Evolutionary conservation across 2,329 filamentous ascomycete genomes (phyloP).

Genomic region (Penicillium sp.): DNA sequence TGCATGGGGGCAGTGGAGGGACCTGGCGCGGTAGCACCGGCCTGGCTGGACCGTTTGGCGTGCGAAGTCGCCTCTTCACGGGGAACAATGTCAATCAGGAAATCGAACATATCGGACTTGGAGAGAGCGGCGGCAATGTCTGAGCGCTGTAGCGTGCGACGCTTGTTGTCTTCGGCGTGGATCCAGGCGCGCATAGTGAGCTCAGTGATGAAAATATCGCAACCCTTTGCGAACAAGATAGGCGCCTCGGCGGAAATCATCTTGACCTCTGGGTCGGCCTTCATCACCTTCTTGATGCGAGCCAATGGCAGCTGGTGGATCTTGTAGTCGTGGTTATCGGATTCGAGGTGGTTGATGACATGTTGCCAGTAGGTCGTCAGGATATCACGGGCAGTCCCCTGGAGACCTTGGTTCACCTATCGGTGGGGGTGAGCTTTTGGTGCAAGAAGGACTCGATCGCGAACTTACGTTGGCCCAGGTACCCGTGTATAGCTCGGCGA

Average conservation of each 20-base stretch:
- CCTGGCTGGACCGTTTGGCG: conserved; percentile 69
- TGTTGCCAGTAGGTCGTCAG: conserved; percentile 99
- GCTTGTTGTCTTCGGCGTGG: conserved; percentile 98
- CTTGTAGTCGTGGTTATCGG: conserved; percentile 96
- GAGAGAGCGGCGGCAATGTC: conserved; percentile 94
- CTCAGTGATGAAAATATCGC: conserved; percentile 98
- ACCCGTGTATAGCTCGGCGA: conserved; percentile 85
- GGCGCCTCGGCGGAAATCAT: conserved; percentile 99
- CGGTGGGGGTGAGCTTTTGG: conserved; percentile 23
- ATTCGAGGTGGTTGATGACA: conserved; percentile 92
- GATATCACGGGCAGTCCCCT: conserved; percentile 92
- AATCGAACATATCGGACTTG: conserved; percentile 99
- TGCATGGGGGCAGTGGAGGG: conserved; percentile 40
- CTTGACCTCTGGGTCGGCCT: conserved; percentile 97
- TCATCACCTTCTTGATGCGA: conserved; percentile 99
- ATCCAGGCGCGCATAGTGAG: conserved; percentile 99
- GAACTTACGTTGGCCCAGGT: conserved; percentile 86
- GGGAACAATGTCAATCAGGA: conserved; percentile 97
- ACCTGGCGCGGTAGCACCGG: conserved; percentile 52
- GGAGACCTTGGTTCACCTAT: conserved; percentile 92
- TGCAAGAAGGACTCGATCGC: not conserved
- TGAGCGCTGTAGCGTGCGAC: conserved; percentile 88
- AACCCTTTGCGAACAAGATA: conserved; percentile 96
- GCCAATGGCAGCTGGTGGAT: conserved; percentile 93
- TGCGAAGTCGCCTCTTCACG: conserved; percentile 88